Percentiles rank a stretch among this genome's conserved stretches.
These are phyloP conservation scores for Lophiostoma macrostomum DNA, from an alignment of 495 filamentous ascomycete species.

Conservation along the genomic window DNA sequence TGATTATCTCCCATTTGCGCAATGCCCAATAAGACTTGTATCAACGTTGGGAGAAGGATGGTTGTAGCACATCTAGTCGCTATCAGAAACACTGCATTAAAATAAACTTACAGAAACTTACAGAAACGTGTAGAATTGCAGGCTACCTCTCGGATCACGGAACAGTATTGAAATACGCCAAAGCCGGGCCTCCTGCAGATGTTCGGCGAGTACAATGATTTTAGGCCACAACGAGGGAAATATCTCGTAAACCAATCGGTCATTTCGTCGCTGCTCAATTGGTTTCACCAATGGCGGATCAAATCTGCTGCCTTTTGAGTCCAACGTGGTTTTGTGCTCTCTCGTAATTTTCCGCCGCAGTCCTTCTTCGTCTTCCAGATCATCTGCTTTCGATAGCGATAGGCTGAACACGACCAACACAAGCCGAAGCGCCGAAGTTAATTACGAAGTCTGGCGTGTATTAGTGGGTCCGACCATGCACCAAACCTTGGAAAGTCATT, in stretches of 20 bases:
- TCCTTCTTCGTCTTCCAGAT: neutral
- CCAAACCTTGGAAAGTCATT: slow-evolving; percentile 27
- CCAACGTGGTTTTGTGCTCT: neutral
- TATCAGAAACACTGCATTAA: too few species aligned
- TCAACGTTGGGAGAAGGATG: too few species aligned
- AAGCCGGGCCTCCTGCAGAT: slow-evolving; percentile 17
- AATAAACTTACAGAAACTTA: too few species aligned
- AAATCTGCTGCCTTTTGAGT: neutral
- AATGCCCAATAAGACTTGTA: too few species aligned
- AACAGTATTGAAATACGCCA: slow-evolving; percentile 28
- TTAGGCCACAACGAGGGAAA: slow-evolving; percentile 18
- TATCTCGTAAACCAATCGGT: slow-evolving; percentile 21
- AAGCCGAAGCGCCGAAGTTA: slow-evolving; percentile 4
- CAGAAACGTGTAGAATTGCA: slow-evolving; percentile 26
- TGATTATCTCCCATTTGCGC: too few species aligned
- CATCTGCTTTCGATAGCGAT: slow-evolving; percentile 4
- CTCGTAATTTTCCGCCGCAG: neutral
- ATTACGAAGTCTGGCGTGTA: slow-evolving; percentile 8
- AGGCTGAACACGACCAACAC: slow-evolving; percentile 21
- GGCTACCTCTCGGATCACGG: slow-evolving; percentile 20
- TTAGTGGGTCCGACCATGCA: slow-evolving; percentile 8
- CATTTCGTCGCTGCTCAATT: slow-evolving; percentile 6
- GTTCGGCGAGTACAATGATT: slow-evolving; percentile 16
- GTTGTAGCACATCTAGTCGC: too few species aligned
- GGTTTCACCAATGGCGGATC: slow-evolving; percentile 10